Evolutionary conservation across 2,329 filamentous ascomycete genomes (phyloP), one percentile per base, ranked within the genome.

Genomic region (Thelonectria blattea): DNA sequence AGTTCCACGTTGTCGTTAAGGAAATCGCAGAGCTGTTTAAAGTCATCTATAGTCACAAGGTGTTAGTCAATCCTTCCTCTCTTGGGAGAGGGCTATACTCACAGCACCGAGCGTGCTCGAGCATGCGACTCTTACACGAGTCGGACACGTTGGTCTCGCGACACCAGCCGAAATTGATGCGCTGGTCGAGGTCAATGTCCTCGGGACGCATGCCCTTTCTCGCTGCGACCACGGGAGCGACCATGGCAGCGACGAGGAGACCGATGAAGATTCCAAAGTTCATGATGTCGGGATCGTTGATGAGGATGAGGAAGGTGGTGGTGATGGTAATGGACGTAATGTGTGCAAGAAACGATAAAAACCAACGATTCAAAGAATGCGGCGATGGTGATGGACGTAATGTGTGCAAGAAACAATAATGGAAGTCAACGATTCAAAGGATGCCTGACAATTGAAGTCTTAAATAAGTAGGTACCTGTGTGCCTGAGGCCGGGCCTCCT

Each of bases 91-190:
- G 1, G 10, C 34, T 6, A 27, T 11, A 54, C 63, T 61, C 39
- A 62, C 63, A 65, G 46, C 63, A 65, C 6, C 52, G 53, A 1
- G 20, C 63, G 27, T 65, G 58, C 12, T 60, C 52, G 10, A 65
- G 24, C 2, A 47, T 6, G 4, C 30, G n/a, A 10, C 42, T 34
- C 15, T n/a, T 22, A 14, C 63, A 65, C 9, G 51, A 47, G 9
- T 34, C 12, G 3, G 34, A 41, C 20, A 18, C n/a, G 34, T 58
- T 56, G 18, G 37, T 22, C 32, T 58, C 45, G 11, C 61, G 51
- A n/a, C 63, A 65, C 58, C 58, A 64, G 5, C 30, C 39, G 39
- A 65, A 65, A 5, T 27, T 47, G 52, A 64, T 62, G 8, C 20
- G 49, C 15, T 48, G 15, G 22, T 60, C 30, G 10, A 55, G n/a